phyloP scores from a whole-genome alignment of 305 asterid species.

The Nicotiana rustica region DNA sequence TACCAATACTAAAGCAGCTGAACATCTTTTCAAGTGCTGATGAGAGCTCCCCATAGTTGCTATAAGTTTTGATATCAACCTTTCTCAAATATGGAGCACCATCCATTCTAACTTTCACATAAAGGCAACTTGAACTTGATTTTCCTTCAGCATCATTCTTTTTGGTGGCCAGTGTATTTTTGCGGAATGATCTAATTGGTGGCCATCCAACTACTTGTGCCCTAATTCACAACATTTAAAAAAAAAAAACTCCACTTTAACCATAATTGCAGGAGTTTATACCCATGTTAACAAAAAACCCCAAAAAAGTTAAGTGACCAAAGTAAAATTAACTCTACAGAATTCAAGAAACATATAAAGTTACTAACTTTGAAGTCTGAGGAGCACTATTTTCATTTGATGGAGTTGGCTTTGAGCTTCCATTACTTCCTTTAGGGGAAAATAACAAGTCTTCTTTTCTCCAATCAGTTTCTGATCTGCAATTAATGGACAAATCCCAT shows the following conservation, averaged over 20 bases:
- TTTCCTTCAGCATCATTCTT: conserved; percentile 48
- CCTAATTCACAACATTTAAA: conserved; percentile 49
- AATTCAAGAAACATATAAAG: neutral
- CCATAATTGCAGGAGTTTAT: conserved; percentile 9
- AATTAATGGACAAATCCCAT: conserved; percentile 65
- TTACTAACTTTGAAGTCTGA: conserved; percentile 50
- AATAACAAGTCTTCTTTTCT: conserved; percentile 47
- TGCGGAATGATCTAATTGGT: conserved; percentile 77
- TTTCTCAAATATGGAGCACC: conserved; percentile 95
- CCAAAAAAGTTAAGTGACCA: neutral
- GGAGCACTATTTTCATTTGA: conserved; percentile 35
- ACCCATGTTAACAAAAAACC: neutral
- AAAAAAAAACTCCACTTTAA: neutral
- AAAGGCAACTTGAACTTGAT: conserved; percentile 58
- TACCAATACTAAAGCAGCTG: conserved; percentile 90
- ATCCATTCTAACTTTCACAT: conserved; percentile 90
- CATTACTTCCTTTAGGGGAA: conserved; percentile 45
- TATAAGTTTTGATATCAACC: conserved; percentile 73
- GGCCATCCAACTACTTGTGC: conserved; percentile 96
- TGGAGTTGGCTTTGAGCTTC: conserved; percentile 31
- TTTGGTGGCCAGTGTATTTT: conserved; percentile 66
- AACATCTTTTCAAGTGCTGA: conserved; percentile 93
- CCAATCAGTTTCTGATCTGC: conserved; percentile 60
- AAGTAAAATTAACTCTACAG: neutral
- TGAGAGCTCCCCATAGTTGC: conserved; percentile 71